A percentile compares a stretch with the other conserved stretches of the same genome.
phyloP scores from a whole-genome alignment of 2,329 filamentous ascomycete genomes.

The Meredithiella fracta region DNA sequence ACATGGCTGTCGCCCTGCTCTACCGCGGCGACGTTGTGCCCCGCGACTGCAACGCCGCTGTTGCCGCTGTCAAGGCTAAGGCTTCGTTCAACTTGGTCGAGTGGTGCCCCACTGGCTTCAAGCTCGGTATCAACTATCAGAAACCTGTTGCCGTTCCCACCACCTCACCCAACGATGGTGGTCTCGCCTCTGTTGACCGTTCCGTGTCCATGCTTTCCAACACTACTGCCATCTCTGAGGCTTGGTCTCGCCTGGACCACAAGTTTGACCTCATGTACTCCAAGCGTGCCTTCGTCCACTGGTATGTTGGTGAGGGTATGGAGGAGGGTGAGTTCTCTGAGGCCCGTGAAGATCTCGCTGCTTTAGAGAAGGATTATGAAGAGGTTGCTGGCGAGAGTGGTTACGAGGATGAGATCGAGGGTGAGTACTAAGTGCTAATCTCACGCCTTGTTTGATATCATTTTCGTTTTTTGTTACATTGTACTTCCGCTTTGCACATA shows the following conservation, averaged over 20 bases:
- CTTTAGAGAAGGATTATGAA: conserved; percentile 74
- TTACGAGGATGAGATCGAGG: conserved; percentile 46
- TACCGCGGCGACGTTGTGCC: conserved; percentile 58
- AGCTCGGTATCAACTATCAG: conserved; percentile 62
- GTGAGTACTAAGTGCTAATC: conserved; percentile 54
- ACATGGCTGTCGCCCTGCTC: conserved; percentile 57
- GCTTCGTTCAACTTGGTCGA: conserved; percentile 57
- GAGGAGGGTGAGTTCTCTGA: conserved; percentile 83
- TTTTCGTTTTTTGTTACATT: conserved; percentile 3
- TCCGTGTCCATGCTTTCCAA: conserved; percentile 58
- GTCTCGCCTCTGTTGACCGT: conserved; percentile 44
- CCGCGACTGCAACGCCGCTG: conserved; percentile 50
- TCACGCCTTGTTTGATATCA: conserved; percentile 8
- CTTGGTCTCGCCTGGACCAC: conserved; percentile 55
- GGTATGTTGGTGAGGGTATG: conserved; percentile 82
- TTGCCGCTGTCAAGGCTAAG: conserved; percentile 53
- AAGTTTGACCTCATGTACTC: conserved; percentile 68
- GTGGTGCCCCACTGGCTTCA: conserved; percentile 63
- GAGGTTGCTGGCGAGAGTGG: conserved; percentile 63
- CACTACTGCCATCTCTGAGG: conserved; percentile 58
- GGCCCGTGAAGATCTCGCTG: conserved; percentile 70
- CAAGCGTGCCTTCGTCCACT: conserved; percentile 62
- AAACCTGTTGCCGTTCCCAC: conserved; percentile 44
- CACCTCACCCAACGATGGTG: conserved; percentile 35
- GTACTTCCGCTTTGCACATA: conserved; percentile 9